These are phyloP conservation scores for Amphichorda felina DNA, from an alignment of 2,329 filamentous ascomycete genomes.

Conservation along the genomic window DNA sequence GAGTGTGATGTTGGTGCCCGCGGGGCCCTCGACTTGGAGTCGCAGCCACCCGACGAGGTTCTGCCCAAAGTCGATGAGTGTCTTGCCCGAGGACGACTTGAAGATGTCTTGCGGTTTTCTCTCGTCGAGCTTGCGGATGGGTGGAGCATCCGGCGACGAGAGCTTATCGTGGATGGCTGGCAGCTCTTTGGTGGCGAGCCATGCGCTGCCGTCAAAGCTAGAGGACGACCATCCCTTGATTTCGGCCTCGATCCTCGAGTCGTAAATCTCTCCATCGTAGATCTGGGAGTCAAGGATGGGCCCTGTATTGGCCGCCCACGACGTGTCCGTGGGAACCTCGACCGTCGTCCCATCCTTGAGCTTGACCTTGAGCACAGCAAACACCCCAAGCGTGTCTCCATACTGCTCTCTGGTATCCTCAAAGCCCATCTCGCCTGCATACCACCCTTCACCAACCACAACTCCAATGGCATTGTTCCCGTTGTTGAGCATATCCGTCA, in stretches of 20 bases:
- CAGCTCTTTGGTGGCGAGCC: constrained; percentile 13
- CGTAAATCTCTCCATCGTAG: constrained; percentile 41
- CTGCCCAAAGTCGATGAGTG: constrained; percentile 43
- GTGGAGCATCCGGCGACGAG: constrained; percentile 27
- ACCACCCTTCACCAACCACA: constrained; percentile 39
- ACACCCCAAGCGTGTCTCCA: constrained; percentile 24
- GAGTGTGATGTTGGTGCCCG: constrained; percentile 29
- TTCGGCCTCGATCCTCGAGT: constrained; percentile 20
- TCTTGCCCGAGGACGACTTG: constrained; percentile 26
- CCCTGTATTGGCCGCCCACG: constrained; percentile 21
- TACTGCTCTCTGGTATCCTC: constrained; percentile 16
- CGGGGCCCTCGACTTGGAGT: constrained; percentile 21
- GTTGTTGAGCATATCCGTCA: constrained; percentile 24
- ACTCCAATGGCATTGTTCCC: constrained; percentile 23
- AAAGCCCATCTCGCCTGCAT: constrained; percentile 21
- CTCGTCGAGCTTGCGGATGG: constrained; percentile 24
- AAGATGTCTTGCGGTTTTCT: constrained; percentile 17
- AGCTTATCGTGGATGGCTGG: constrained; percentile 18
- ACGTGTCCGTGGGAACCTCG: constrained; percentile 20
- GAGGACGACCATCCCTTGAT: constrained; percentile 13
- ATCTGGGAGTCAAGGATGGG: constrained; percentile 23
- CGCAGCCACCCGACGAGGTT: constrained; percentile 41
- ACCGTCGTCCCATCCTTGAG: constrained; percentile 16
- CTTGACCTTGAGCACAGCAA: constrained; percentile 24
- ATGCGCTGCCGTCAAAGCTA: constrained; percentile 14